Base-by-base conservation (phyloP, 2,329 filamentous ascomycete species). In the Alternaria sp. region DNA sequence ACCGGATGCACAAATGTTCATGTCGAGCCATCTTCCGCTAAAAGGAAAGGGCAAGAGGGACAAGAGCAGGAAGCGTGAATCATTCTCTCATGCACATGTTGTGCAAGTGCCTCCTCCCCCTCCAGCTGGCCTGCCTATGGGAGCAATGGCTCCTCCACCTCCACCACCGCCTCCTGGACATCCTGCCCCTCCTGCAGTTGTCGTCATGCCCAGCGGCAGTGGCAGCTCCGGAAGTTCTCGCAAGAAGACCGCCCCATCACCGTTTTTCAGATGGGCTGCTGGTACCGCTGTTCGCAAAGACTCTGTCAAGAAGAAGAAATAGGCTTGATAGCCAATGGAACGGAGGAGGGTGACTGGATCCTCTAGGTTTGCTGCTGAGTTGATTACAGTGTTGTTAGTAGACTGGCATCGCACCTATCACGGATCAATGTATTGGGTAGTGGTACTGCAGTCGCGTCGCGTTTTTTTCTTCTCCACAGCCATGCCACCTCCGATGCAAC, bases 261-360 rank as follows among this genome's bases (percentile, higher is more conserved):
- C 59, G 7, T 69, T 72, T 53, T 61, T 72, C 33, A 54, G 66
- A 48, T 72, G 70, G 70, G 67, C 67, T 48, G 69, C 69, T 36
- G 61, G 61, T 23, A 56, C 26, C 41, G 23, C 28, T 34, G 40
- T 26, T 28, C 54, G 54, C 31, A 56, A 56, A 29, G 54, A 56
- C 11, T 40, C 55, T 28, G n/a, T 21, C 14, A 58, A 52, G 37
- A 58, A 55, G 51, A 63, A 61, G 58, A 61, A 51, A 14, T 51
- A 17, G 14, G 29, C 21, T 23, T 23, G 10, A 24, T 45, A 11
- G 11, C 40, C 46, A 53, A 55, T 23, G 21, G 14, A 36, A 13
- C 21, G 13, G 31, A 33, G 36, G 31, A n/a, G 31, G 31, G 24
- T 8, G 31, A 42, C 23, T 28, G 40, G 7, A 26, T 26, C 24